A percentile compares a stretch with the other conserved stretches of the same genome.
phyloP scores from a whole-genome alignment of 805 yeast species.

The Yarrowia sp. region DNA sequence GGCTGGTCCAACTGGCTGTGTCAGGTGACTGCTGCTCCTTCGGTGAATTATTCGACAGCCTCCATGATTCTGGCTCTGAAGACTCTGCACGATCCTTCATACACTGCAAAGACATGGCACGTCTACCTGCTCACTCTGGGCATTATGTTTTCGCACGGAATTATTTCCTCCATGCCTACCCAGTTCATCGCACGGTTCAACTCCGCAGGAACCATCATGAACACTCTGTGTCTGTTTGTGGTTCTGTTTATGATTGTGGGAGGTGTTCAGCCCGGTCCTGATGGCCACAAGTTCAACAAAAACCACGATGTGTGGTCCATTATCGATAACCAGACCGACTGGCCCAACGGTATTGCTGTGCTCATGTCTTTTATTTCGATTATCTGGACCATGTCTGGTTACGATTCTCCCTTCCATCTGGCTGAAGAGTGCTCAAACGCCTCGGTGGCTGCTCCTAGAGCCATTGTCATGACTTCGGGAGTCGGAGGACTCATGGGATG shows the following conservation, averaged over 20 bases:
- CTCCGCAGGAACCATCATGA: conserved; percentile 49
- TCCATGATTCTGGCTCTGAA: conserved; percentile 54
- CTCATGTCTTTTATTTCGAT: conserved; percentile 47
- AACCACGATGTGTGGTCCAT: conserved; percentile 52
- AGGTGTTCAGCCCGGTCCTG: conserved; percentile 37
- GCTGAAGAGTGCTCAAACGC: conserved; percentile 73
- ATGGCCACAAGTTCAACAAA: conserved; percentile 49
- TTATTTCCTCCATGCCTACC: conserved; percentile 55
- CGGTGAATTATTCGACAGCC: conserved; percentile 58
- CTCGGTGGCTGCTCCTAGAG: conserved; percentile 61
- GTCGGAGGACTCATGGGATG: conserved; percentile 58
- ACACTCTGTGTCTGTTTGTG: conserved; percentile 50
- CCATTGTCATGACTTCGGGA: conserved; percentile 57
- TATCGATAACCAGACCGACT: conserved; percentile 56
- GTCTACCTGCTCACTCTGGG: conserved; percentile 52
- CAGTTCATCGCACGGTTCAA: conserved; percentile 53
- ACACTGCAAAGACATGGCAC: conserved; percentile 49
- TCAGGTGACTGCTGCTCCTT: conserved; percentile 61
- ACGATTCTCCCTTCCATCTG: conserved; percentile 71
- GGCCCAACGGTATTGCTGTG: conserved; percentile 60
- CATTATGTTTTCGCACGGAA: conserved; percentile 49
- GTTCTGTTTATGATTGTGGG: conserved; percentile 56
- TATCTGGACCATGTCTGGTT: conserved; percentile 65
- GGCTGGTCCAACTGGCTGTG: conserved; percentile 67
- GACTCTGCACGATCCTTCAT: conserved; percentile 44